Conservation (phyloP, 176 grass and related monocot species). For the Eleusine indica region DNA sequence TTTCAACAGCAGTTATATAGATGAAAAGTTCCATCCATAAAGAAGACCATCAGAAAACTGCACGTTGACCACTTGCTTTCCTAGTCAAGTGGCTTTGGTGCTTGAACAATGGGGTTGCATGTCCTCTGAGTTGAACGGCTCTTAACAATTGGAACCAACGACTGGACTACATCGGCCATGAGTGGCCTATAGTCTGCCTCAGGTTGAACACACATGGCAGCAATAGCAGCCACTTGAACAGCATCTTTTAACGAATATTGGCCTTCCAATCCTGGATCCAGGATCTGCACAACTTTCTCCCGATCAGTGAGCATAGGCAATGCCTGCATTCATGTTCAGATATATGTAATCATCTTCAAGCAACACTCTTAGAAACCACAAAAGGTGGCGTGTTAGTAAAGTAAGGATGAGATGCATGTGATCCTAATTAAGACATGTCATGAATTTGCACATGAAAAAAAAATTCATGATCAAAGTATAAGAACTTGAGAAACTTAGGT, state of each 20-base stretch:
- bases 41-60: not conserved
- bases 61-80: constrained; percentile 1
- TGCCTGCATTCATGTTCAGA: constrained; percentile 60
- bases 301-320: constrained; percentile 86
- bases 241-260: constrained; percentile 98
- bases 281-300: constrained; percentile 83
- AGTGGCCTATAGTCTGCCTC: constrained; percentile 97
- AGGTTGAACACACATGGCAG: constrained; percentile 95
- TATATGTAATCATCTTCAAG: constrained; percentile 20
- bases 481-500: not conserved
- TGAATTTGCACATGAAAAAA: constrained; percentile 24
- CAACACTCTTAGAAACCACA: not conserved
- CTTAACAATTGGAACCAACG: constrained; percentile 88
- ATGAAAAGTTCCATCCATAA: constrained; percentile 3
- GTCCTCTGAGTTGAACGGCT: constrained; percentile 52
- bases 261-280: constrained; percentile 96
- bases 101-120: constrained; percentile 50
- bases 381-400: constrained; percentile 3
- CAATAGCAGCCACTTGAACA: constrained; percentile 96
- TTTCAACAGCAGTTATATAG: constrained; percentile 21
- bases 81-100: constrained; percentile 41
- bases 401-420: constrained; percentile 25
- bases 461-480: constrained; percentile 14
- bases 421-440: constrained; percentile 28
- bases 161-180: constrained; percentile 98